Conservation (phyloP, 2,329 filamentous ascomycete genomes). For the Pseudogymnoascus sp. region DNA sequence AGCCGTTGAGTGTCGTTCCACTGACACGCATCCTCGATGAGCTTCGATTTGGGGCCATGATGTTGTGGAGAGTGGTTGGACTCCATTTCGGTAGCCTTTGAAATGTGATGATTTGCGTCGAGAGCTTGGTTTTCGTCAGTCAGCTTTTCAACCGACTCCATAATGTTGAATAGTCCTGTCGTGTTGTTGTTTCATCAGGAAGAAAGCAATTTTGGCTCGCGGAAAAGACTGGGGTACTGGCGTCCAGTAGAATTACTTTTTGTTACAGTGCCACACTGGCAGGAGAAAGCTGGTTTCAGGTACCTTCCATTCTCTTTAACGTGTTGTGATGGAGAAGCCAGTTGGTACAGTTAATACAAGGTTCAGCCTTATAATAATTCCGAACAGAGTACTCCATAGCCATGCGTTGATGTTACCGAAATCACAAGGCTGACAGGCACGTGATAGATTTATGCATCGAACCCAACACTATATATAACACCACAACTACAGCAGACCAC, state of each 20-base stretch:
- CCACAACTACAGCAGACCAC: background rate
- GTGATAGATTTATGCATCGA: background rate
- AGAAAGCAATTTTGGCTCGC: background rate
- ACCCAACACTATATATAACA: background rate
- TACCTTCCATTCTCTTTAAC: background rate
- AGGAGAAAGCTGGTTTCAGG: background rate
- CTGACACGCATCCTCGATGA: slow-evolving; percentile 47
- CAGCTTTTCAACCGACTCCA: background rate
- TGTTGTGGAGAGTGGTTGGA: background rate
- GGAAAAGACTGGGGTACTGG: background rate
- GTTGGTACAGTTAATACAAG: slow-evolving; percentile 1
- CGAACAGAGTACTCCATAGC: no score
- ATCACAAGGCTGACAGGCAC: background rate
- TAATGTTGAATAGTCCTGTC: background rate
- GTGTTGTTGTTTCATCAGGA: background rate
- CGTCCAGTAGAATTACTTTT: background rate
- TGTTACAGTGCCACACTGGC: slow-evolving; percentile 1
- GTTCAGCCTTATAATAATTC: background rate
- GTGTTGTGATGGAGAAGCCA: slow-evolving; percentile 2
- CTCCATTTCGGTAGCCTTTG: slow-evolving; percentile 10
- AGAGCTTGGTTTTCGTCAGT: background rate
- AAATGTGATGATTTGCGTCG: slow-evolving; percentile 39
- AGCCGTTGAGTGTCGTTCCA: slow-evolving; percentile 48
- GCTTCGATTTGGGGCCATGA: background rate
- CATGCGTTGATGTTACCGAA: background rate